Evolutionary conservation across 116 monocot species (phyloP), one percentile per base, ranked within the genome.

Genomic region (Thalassia testudinum): DNA sequence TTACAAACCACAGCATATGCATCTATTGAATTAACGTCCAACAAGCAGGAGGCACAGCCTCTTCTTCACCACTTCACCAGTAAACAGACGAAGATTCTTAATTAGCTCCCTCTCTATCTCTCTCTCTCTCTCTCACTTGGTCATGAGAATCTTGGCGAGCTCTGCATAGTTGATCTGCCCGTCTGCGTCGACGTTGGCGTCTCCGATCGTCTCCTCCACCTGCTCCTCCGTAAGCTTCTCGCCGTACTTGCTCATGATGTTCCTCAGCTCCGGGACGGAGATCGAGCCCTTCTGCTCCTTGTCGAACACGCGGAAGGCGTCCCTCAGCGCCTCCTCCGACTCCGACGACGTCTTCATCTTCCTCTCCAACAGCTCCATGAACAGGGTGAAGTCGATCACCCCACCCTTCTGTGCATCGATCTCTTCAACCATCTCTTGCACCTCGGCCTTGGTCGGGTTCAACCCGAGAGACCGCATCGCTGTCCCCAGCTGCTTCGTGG

Each of bases 161-260:
- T 73, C 73, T 1, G 66, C 62, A 19, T 73, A 73, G 62, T 67
- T 73, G 67, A 73, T 73, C 62, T 73, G 74, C 21, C 74, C 68
- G 42, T 74, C 68, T 17, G 58, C 64, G 12, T 74, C 68, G 1
- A 52, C 62, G 47, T 67, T 63, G 21, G 74, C 74, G 48, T 74
- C 74, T 12, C 68, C 52, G 30, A 74, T 53, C 74, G 68, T 74
- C 68, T 74, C 68, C 12, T 64, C 53, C 7, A 74, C 64, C 74
- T 74, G 63, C 59, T 64, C 74, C 19, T 68, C 63, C 0, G 64
- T 74, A 16, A 74, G 62, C 59, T 54, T 68, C 68, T 74, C 74
- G 0, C 74, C 74, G 14, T 68, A 53, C 24, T 74, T 68, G 63
- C 63, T 64, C 74, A 74, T 74, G 45, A 74, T 68, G 48, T 60